These are phyloP conservation scores for Nicotiana tomentosiformis DNA, from an alignment of 257 asterid genomes.

Conservation along the genomic window DNA sequence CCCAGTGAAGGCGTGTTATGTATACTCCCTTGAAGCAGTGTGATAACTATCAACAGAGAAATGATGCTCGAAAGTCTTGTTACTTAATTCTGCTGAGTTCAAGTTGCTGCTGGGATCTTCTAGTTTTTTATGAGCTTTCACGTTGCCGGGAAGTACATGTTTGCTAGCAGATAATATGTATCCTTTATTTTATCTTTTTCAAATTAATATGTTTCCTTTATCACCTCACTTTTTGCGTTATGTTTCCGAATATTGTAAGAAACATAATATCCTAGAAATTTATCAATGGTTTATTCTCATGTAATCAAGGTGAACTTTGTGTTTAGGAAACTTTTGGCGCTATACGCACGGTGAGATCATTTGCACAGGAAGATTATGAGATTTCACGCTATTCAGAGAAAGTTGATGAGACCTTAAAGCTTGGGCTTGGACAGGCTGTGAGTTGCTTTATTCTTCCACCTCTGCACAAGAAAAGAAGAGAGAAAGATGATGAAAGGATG, in stretches of 20 bases:
- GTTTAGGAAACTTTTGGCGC: conserved; percentile 84
- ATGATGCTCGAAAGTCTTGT: background rate
- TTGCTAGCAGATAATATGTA: background rate
- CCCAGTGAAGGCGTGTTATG: background rate
- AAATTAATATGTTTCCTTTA: background rate
- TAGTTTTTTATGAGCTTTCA: background rate
- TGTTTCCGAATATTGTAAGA: background rate
- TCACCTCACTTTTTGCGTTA: background rate
- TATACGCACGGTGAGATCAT: conserved; percentile 81
- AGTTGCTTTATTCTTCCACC: conserved; percentile 27
- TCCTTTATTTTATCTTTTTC: background rate
- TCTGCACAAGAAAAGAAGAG: background rate
- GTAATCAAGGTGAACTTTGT: background rate
- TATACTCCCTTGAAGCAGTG: background rate
- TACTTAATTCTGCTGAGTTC: background rate
- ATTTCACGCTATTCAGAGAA: conserved; percentile 70
- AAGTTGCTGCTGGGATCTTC: background rate
- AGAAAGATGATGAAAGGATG: background rate
- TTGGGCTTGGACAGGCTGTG: conserved; percentile 83
- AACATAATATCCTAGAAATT: background rate
- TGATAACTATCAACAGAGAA: background rate
- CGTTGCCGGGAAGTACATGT: background rate
- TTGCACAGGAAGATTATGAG: conserved; percentile 77
- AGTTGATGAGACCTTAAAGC: conserved; percentile 75
- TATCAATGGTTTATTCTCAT: background rate